Evolutionary conservation across 1,284 basidiomycete genomes (phyloP).

Genomic region (Boletus hoseneyae): DNA sequence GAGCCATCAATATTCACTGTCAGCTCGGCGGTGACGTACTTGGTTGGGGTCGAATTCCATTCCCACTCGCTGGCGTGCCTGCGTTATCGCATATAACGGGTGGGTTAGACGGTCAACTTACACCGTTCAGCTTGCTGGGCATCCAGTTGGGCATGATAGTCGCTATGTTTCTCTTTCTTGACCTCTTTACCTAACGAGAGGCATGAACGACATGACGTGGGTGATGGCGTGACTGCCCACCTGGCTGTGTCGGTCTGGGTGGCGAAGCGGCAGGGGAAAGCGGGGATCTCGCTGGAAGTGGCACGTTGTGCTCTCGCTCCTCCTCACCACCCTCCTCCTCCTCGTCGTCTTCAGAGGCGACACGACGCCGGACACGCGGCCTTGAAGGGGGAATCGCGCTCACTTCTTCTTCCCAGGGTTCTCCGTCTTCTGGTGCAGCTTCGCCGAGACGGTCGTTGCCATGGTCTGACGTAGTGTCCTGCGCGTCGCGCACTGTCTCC

Average conservation of each 20-base stretch:
- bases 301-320: neutral
- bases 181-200: neutral
- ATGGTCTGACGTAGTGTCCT: conserved; percentile 4
- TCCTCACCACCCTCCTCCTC: neutral
- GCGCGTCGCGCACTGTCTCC: conserved; percentile 1
- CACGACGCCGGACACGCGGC: conserved; percentile 7
- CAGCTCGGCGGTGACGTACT: conserved; percentile 11
- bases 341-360: conserved; percentile 15
- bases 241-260: conserved; percentile 1
- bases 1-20: neutral
- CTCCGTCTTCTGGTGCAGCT: neutral
- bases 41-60: neutral
- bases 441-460: neutral
- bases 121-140: neutral
- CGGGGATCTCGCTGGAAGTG: neutral
- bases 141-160: neutral
- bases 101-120: neutral
- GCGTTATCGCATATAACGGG: neutral
- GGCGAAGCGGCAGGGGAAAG: conserved; percentile 2
- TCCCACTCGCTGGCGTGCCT: conserved; percentile 14
- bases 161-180: conserved; percentile 3
- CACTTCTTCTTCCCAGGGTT: conserved; percentile 7
- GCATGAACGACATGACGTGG: neutral
- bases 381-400: neutral
- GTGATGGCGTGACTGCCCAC: conserved; percentile 3